Base-by-base conservation (phyloP, 306 rosid genomes). In the Acacia confusa region DNA sequence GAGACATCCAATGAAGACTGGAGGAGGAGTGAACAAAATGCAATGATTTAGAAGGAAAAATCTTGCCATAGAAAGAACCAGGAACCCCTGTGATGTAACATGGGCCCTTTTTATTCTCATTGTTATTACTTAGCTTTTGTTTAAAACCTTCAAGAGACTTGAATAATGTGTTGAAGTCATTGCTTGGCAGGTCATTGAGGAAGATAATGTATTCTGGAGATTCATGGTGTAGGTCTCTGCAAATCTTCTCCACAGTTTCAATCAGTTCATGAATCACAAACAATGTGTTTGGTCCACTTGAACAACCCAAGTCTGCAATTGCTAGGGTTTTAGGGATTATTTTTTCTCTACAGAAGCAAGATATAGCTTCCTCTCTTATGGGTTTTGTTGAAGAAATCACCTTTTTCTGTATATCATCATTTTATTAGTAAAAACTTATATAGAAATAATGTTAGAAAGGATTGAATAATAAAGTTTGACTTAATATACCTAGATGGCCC, bases 231-330 rank as follows among this genome's bases (percentile, higher is more conserved):
- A 81, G 57, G 20, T 69, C 34, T n/a, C 19, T 47, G 57, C 79
- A 66, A 64, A 87, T 67, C 38, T 65, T 47, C 30, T 84, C 82
- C 22, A 79, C 85, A 0, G 7, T 17, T 57, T 87, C 76, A 67
- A 87, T 65, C 16, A 84, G 34, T 36, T 81, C 78, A 41, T 80
- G 55, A n/a, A 64, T 85, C 3, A 75, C 67, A 25, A 82, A 76
- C 2, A 84, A 41, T 20, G 88, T 79, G 82, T 87, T 87, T 24
- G 88, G 86, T 65, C 90, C 90, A 0, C 82, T 75, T 57, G 90
- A 75, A 71, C 90, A 87, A 27, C 90, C 64, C 64, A 57, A 57
- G 6, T 57, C 64, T 57, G 13, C 27, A 57, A 57, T 9, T 22
- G 30, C 64, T n/a, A 57, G 30, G 14, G 30, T 57, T 57, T 14